A percentile compares a stretch with the other conserved stretches of the same genome.
phyloP scores from a whole-genome alignment of 495 filamentous ascomycete genomes.

The Geoglossum glabrum region DNA sequence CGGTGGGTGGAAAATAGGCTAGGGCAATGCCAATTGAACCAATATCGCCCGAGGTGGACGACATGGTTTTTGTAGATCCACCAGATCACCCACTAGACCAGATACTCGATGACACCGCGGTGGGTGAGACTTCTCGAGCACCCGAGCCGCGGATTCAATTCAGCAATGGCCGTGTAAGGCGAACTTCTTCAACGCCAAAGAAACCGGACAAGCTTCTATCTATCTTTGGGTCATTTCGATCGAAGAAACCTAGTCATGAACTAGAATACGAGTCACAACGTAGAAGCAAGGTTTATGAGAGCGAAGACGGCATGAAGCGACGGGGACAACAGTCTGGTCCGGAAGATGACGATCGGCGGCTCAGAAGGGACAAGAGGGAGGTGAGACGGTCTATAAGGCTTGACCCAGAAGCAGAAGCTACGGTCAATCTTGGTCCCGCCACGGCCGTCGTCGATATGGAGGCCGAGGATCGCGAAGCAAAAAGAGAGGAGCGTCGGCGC shows the following conservation, averaged over 20 bases:
- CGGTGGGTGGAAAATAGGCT: neutral
- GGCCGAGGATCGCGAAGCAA: neutral
- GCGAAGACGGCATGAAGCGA: neutral
- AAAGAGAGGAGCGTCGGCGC: neutral
- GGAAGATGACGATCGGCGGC: neutral
- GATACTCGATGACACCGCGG: neutral
- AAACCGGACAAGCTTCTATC: conserved; percentile 4
- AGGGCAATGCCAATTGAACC: neutral
- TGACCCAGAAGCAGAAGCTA: neutral
- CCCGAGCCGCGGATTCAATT: neutral
- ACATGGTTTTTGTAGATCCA: conserved; percentile 1
- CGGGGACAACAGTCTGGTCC: neutral
- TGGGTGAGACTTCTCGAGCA: neutral
- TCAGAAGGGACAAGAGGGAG: neutral
- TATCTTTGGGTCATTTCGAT: conserved; percentile 5
- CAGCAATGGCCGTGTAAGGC: neutral
- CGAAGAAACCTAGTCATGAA: neutral
- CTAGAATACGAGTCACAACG: neutral
- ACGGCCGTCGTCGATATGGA: neutral
- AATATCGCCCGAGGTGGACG: neutral
- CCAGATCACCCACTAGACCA: neutral
- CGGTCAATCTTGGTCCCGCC: neutral
- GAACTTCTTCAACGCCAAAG: conserved; percentile 1
- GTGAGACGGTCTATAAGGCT: neutral
- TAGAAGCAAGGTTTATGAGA: neutral